Conservation (phyloP, 495 filamentous ascomycete species). For the Neurospora sp. region DNA sequence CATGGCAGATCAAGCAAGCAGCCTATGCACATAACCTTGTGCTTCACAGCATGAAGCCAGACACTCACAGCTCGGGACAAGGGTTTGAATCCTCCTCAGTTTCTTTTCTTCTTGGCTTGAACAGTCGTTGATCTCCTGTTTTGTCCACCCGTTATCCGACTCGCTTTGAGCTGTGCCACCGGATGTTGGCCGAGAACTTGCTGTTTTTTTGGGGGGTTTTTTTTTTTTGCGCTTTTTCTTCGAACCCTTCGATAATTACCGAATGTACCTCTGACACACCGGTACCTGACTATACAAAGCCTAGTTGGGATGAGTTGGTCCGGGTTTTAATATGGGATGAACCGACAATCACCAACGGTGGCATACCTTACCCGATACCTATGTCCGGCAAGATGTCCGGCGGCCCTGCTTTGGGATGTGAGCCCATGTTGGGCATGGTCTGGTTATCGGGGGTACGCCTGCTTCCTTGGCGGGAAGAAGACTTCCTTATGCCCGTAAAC, state of each 20-base stretch:
- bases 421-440: background rate
- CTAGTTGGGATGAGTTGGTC: background rate
- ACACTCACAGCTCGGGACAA: background rate
- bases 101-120: background rate
- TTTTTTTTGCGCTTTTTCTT: background rate
- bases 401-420: background rate
- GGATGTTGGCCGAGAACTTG: background rate
- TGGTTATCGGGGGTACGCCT: background rate
- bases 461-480: background rate
- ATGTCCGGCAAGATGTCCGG: background rate
- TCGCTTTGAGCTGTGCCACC: background rate
- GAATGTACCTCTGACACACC: background rate
- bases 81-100: background rate
- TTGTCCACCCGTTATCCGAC: background rate
- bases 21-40: background rate
- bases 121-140: background rate
- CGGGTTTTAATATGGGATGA: background rate
- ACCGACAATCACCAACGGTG: background rate
- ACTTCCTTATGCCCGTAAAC: background rate
- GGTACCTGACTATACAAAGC: background rate
- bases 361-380: background rate
- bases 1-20: background rate
- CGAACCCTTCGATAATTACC: background rate
- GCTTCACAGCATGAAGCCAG: background rate
- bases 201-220: background rate